Evolutionary conservation across 2,329 filamentous ascomycete genomes (phyloP), one percentile per base, ranked within the genome.

Genomic region (Aspergillus persii): DNA sequence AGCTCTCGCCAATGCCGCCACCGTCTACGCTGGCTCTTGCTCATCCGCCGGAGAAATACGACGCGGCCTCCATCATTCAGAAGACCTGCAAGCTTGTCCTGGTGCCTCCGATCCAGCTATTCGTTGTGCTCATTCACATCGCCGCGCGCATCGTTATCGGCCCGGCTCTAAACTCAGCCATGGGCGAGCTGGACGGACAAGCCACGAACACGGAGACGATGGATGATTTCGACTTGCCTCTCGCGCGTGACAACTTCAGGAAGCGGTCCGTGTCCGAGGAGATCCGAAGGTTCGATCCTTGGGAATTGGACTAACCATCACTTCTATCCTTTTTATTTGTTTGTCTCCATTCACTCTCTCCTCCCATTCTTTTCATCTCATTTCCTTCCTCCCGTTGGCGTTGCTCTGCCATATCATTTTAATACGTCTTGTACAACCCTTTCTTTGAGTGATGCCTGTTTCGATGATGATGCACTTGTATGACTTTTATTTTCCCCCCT

Each of bases 71-170:
- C 3, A 84, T 96, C 31, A 83, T 96, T 29, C 85, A 88, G 57
- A 93, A 91, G 75, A 92, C 92, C 0, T 87, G 85, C 63, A 87
- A 90, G 54, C 83, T 95, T 31, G 82, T 96, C 3, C 78, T 96
- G 12, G 87, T 90, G 0, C 92, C 92, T n/a, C 92, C 93, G 0
- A 85, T 88, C 36, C 86, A 93, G 67, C 83, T 96, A 2, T 84
- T 96, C 39, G 82, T 86, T 29, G 80, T 96, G 46, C 92, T 96
- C 82, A 83, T 96, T 4, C 86, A 87, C 57, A 91, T 96, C 58
- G 91, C 92, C 0, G 88, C 90, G 0, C 87, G 85, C 62, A 91
- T 96, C 62, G 84, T 87, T 4, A 66, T 74, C 46, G 71, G 67
- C 11, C 70, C 72, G 9, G 63, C 64, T n/a, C 29, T 66, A 33